Evolutionary conservation across 1,284 basidiomycete genomes (phyloP).

Genomic region (Moesziomyces globuligerus): DNA sequence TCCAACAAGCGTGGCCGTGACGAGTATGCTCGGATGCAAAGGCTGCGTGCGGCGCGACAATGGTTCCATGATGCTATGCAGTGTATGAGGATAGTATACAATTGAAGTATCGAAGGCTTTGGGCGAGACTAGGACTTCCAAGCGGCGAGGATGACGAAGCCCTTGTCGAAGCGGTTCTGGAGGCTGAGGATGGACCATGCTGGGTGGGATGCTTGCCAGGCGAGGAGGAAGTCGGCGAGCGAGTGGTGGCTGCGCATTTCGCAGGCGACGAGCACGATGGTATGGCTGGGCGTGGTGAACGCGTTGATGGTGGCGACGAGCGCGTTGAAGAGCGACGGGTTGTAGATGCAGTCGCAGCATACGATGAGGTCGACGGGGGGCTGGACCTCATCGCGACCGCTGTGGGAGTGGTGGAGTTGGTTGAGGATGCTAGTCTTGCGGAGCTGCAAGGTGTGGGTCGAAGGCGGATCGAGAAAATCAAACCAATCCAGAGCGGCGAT

Average conservation of each 20-base stretch:
- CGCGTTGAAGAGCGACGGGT: conserved; percentile 55
- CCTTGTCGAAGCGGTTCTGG: conserved; percentile 41
- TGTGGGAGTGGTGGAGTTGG: conserved; percentile 7
- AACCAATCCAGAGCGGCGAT: conserved; percentile 41
- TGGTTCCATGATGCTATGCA: no score
- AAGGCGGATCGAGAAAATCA: conserved; percentile 35
- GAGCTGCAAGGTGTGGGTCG: conserved; percentile 17
- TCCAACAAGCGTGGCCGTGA: no score
- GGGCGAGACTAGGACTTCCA: conserved; percentile 25
- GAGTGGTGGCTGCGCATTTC: conserved; percentile 57
- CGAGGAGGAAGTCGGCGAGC: conserved; percentile 42
- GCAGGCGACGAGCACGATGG: conserved; percentile 48
- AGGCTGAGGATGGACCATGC: conserved; percentile 38
- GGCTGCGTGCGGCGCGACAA: no score
- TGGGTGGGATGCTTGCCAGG: conserved; percentile 35
- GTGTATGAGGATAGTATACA: no score
- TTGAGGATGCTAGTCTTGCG: conserved; percentile 21
- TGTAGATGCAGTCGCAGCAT: conserved; percentile 62
- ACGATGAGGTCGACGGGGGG: conserved; percentile 51
- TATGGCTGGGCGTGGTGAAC: conserved; percentile 38
- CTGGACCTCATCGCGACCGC: background rate
- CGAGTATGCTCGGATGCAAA: no score
- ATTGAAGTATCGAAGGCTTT: no score
- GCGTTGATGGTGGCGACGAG: conserved; percentile 54
- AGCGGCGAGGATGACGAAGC: conserved; percentile 38